These are phyloP conservation scores for Verticillium zaregamsianum DNA, from an alignment of 2,329 filamentous ascomycete genomes.

Conservation along the genomic window DNA sequence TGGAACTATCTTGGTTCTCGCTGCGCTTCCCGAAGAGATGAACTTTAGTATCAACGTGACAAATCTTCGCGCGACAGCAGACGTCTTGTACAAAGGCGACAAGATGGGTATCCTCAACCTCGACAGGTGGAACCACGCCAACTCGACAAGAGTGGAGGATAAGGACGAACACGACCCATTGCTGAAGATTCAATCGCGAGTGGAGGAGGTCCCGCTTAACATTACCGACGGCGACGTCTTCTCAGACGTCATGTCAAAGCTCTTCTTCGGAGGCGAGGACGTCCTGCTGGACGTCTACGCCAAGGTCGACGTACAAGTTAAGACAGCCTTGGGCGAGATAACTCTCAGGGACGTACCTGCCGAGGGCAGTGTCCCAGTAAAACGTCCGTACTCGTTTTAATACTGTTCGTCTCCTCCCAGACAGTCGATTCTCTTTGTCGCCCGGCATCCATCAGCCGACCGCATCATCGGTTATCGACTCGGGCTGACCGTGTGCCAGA, in stretches of 20 bases:
- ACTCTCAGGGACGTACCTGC: slow-evolving; percentile 80
- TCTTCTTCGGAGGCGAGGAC: slow-evolving; percentile 69
- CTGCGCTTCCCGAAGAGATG: slow-evolving; percentile 78
- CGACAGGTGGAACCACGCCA: slow-evolving; percentile 76
- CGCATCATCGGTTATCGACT: not conserved
- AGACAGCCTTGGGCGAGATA: slow-evolving; percentile 77
- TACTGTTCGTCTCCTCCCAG: slow-evolving; percentile 32
- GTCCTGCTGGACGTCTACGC: slow-evolving; percentile 74
- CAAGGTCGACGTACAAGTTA: slow-evolving; percentile 75
- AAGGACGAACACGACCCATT: slow-evolving; percentile 53
- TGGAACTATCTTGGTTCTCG: slow-evolving; percentile 74
- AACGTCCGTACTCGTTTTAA: slow-evolving; percentile 74
- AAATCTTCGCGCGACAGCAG: slow-evolving; percentile 68
- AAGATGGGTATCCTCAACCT: slow-evolving; percentile 81
- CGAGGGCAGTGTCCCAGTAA: slow-evolving; percentile 82
- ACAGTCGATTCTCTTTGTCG: slow-evolving; percentile 1
- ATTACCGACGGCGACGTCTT: slow-evolving; percentile 80
- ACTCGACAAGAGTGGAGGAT: slow-evolving; percentile 65
- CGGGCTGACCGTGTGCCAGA: slow-evolving; percentile 43
- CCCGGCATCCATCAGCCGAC: not conserved
- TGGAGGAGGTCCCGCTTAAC: slow-evolving; percentile 75
- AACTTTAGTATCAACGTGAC: slow-evolving; percentile 80
- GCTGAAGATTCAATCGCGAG: slow-evolving; percentile 70
- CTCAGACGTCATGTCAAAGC: slow-evolving; percentile 71
- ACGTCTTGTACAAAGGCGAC: slow-evolving; percentile 73